Evolutionary conservation across 2,329 filamentous ascomycete species (phyloP), one percentile per base, ranked within the genome.

Genomic region (Passalora sequoiae): DNA sequence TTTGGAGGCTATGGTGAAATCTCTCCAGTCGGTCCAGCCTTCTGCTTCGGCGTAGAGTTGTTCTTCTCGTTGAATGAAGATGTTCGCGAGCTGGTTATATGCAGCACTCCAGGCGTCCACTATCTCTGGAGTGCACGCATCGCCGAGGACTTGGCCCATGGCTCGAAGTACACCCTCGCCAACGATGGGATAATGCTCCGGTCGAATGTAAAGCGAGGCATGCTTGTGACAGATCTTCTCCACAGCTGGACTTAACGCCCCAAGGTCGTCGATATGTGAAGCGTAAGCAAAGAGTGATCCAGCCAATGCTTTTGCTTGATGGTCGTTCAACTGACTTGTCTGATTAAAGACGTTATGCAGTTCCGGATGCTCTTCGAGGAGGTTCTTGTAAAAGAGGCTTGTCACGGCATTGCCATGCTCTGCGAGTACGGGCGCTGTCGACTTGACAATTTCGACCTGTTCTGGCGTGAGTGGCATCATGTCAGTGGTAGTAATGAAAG

Each of bases 161-260:
- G 84, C 80, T 19, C 73, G 71, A 31, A 89, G 71, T 9, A 89
- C 72, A 58, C 84, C 80, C 57, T 78, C 77, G 43, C 80, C 84
- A 3, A 89, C 83, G 31, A 86, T 76, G 24, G 74, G 71, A 63
- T 88, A 89, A 50, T 87, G 80, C 28, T 84, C 79, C 0, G 83
- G 76, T 43, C 69, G 70, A 59, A 89, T 80, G 55, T 78, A 78
- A 1, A 89, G 71, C 1, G 80, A 84, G 46, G 77, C 83, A 62
- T 89, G 84, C 65, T 87, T 88, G 62, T 87, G 78, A 62, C 81
- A 84, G 52, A 91, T 88, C 56, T 81, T 76, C 63, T 86, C 81
- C 10, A 79, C 64, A 1, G 74, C 69, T 0, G 75, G 71, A 9
- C 62, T 62, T 4, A 89, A 71, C 15, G 70, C 75, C 35, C 72